phyloP scores from a whole-genome alignment of 805 yeast species.

The Metschnikowia reukaufii region DNA sequence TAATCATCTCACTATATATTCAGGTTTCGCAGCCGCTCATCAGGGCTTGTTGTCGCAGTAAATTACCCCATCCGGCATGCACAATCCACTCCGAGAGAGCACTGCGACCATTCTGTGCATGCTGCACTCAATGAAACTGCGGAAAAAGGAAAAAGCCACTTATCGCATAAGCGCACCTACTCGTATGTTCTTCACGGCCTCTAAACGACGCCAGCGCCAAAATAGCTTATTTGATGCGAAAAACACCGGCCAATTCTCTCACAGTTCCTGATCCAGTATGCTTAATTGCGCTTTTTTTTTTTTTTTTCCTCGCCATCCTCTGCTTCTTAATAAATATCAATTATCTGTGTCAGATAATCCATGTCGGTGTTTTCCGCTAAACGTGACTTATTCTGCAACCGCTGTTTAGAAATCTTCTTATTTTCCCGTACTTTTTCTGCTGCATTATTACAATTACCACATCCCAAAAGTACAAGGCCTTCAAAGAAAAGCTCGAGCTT shows the following conservation, averaged over 20 bases:
- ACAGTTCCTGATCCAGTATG: neutral
- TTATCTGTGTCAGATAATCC: slow-evolving; percentile 17
- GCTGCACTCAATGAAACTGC: slow-evolving; percentile 7
- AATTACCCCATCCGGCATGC: slow-evolving; percentile 17
- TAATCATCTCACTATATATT: slow-evolving; percentile 7
- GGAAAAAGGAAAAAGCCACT: slow-evolving; percentile 6
- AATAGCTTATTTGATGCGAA: neutral
- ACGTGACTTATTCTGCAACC: slow-evolving; percentile 1
- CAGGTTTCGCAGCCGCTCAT: slow-evolving; percentile 10
- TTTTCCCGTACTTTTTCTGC: slow-evolving; percentile 10
- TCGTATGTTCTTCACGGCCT: neutral
- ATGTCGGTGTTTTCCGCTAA: slow-evolving; percentile 2
- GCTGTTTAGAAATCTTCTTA: slow-evolving; percentile 5
- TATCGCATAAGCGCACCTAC: slow-evolving; percentile 6
- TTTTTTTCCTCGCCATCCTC: neutral
- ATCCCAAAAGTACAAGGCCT: slow-evolving; percentile 26
- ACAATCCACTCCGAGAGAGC: slow-evolving; percentile 8
- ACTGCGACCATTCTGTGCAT: slow-evolving; percentile 4
- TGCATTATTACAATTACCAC: slow-evolving; percentile 21
- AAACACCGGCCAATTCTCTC: too few relatives aligned
- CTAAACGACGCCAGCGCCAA: neutral
- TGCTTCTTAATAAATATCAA: slow-evolving; percentile 7
- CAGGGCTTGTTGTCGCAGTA: slow-evolving; percentile 4
- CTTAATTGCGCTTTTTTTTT: neutral
- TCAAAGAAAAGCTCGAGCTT: slow-evolving; percentile 24